Conservation (phyloP, 208 protist species). For the Acanthamoeba castellanii region DNA sequence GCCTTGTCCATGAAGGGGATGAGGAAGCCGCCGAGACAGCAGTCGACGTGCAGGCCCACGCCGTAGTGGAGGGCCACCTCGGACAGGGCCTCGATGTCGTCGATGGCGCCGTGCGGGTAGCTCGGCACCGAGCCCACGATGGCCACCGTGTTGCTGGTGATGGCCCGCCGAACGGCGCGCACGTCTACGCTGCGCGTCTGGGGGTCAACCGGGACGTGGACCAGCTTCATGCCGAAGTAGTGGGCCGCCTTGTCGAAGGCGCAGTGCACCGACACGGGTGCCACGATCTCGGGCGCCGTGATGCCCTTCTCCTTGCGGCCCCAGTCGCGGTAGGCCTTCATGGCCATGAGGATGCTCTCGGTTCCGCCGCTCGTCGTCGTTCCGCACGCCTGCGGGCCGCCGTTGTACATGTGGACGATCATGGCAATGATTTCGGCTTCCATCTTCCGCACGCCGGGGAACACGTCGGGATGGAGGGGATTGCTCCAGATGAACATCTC, state of each 20-base stretch:
- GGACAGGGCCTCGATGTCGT: slow-evolving; percentile 90
- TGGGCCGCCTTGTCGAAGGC: slow-evolving; percentile 98
- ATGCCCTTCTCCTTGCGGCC: slow-evolving; percentile 90
- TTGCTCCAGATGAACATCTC: slow-evolving; percentile 89
- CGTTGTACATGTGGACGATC: slow-evolving; percentile 96
- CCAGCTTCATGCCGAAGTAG: slow-evolving; percentile 96
- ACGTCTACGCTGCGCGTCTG: slow-evolving; percentile 91
- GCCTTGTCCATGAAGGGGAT: slow-evolving; percentile 96
- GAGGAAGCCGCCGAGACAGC: slow-evolving; percentile 98
- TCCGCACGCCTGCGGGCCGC: slow-evolving; percentile 94
- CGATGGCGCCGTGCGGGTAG: slow-evolving; percentile 96
- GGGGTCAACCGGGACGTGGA: slow-evolving; percentile 93
- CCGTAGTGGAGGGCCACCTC: slow-evolving; percentile 92
- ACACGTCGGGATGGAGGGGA: slow-evolving; percentile 97
- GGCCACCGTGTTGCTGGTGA: slow-evolving; percentile 96
- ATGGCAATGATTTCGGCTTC: slow-evolving; percentile 98
- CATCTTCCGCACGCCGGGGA: slow-evolving; percentile 97
- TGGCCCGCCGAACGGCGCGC: slow-evolving; percentile 91
- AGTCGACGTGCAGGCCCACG: slow-evolving; percentile 98
- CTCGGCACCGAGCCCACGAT: slow-evolving; percentile 96
- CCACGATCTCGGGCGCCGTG: slow-evolving; percentile 92
- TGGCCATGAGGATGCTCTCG: slow-evolving; percentile 96
- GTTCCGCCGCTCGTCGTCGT: slow-evolving; percentile 94
- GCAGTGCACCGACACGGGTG: slow-evolving; percentile 95
- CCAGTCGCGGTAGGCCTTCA: slow-evolving; percentile 97